Evolutionary conservation across 495 filamentous ascomycete species (phyloP).

Genomic region (Durotheca rogersii): DNA sequence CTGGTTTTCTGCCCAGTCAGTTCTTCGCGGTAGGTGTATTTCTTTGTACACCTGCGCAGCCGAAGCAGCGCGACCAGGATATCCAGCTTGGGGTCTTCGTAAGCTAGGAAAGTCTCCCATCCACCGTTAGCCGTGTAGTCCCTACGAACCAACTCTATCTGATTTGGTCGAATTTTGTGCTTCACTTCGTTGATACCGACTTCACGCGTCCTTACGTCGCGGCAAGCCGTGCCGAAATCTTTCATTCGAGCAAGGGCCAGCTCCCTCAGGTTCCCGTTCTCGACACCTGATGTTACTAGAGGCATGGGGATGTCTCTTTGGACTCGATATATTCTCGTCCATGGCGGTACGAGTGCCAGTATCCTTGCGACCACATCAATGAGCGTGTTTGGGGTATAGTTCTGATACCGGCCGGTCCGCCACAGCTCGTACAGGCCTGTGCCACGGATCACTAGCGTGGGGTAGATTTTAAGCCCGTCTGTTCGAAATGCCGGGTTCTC

Average conservation of each 20-base stretch:
- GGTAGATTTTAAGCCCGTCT: conserved; percentile 98
- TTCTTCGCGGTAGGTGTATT: conserved; percentile 88
- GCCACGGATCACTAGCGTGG: conserved; percentile 94
- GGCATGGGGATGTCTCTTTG: conserved; percentile 99
- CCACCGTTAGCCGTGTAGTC: conserved; percentile 95
- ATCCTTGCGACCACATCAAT: conserved; percentile 96
- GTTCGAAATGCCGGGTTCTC: conserved; percentile 95
- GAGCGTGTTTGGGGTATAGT: conserved; percentile 95
- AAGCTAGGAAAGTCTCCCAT: conserved; percentile 97
- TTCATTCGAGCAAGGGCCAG: conserved; percentile 94
- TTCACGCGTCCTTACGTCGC: conserved; percentile 96
- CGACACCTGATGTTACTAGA: conserved; percentile 91
- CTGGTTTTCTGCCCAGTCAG: conserved; percentile 83
- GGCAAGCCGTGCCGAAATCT: conserved; percentile 95
- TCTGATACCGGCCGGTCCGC: conserved; percentile 95
- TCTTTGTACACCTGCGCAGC: conserved; percentile 82
- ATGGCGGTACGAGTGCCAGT: conserved; percentile 88
- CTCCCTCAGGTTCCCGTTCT: conserved; percentile 96
- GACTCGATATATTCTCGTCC: conserved; percentile 98
- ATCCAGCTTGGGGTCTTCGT: conserved; percentile 98
- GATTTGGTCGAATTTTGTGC: conserved; percentile 93
- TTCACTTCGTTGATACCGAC: conserved; percentile 99
- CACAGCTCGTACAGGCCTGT: conserved; percentile 97
- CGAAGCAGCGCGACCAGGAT: conserved; percentile 92
- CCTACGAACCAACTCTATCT: conserved; percentile 93